Evolutionary conservation across 768 basidiomycete genomes (phyloP).

Genomic region (Fomitopsis pulvina): DNA sequence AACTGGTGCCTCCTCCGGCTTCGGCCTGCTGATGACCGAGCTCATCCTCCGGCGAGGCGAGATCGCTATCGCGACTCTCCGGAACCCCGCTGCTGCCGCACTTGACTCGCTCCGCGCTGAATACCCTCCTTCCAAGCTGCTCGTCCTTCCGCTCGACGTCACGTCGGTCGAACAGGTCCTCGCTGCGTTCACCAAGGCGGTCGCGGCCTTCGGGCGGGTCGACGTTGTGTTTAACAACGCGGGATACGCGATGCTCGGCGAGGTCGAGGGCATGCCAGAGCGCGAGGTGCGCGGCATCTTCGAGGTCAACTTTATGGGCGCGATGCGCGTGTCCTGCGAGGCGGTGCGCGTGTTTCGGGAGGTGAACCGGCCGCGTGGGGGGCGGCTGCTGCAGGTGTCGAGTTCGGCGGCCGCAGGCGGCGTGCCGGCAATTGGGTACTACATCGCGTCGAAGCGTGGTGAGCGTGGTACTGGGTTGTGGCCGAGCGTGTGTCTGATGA

Average conservation of each 20-base stretch:
- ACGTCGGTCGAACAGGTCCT: slow-evolving; percentile 5
- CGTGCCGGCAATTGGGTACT: not conserved
- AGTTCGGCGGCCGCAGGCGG: slow-evolving; percentile 2
- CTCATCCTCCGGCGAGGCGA: slow-evolving; percentile 17
- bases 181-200: slow-evolving; percentile 12
- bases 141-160: slow-evolving; percentile 19
- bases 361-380: slow-evolving; percentile 12
- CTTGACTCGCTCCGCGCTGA: slow-evolving; percentile 13
- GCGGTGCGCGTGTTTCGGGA: slow-evolving; percentile 27
- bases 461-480: not conserved
- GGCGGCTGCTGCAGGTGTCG: slow-evolving; percentile 9
- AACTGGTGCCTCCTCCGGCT: slow-evolving; percentile 21
- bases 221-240: slow-evolving; percentile 24
- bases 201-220: slow-evolving; percentile 12
- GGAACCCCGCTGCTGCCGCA: slow-evolving; percentile 17
- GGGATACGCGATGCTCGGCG: slow-evolving; percentile 9
- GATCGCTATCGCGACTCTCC: slow-evolving; percentile 19
- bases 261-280: slow-evolving; percentile 16
- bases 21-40: slow-evolving; percentile 18
- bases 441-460: slow-evolving; percentile 8
- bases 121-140: slow-evolving; percentile 11
- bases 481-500: not conserved
- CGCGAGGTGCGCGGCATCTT: slow-evolving; percentile 10
- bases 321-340: slow-evolving; percentile 22
- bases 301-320: slow-evolving; percentile 22